Base-by-base conservation (phyloP, 345 rosid genomes). In the Camelina sativa region DNA sequence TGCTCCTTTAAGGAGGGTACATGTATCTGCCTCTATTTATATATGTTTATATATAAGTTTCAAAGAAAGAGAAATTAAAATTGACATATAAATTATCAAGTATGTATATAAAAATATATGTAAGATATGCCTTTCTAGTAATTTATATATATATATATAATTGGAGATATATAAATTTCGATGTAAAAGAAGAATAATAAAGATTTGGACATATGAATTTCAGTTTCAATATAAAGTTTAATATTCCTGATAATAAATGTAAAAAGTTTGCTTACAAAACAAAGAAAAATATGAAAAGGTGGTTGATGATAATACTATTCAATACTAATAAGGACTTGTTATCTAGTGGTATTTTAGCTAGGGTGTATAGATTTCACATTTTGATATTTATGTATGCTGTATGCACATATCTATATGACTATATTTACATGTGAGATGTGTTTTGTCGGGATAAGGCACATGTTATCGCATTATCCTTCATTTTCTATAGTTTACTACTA, bases 371-470 rank as follows among this genome's bases (percentile, higher is more conserved):
- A 41, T 62, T 53, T 69, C 44, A 64, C 59, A 61, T 54, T 76
- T 63, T 37, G 52, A 17, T 5, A 16, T 34, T 7, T 20, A 23
- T 62, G 37, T 8, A 25, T 40, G 35, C 41, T 62, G 37, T 8
- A 25, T 40, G 35, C 41, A 66, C 38, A 53, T 44, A 48, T 55
- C 46, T 56, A 48, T 19, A 60, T 30, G 22, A 20, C 22, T 20
- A 20, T 20, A 20, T 12, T 51, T 51, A 43, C 69, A 72, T 78
- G 73, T 60, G 77, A 71, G 69, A 72, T 65, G 76, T 78, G 68
- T 67, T 72, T 78, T 78, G 81, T 78, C 81, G 73, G 81, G 68
- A 66, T 65, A 43, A 77, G 62, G 81, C 81, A 65, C 81, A 78
- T 78, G 81, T 78, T 72, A 66, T 51, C 73, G 73, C 69, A 78